These are phyloP conservation scores for Agaricus subrufescens DNA, from an alignment of 768 basidiomycete genomes.

Conservation along the genomic window DNA sequence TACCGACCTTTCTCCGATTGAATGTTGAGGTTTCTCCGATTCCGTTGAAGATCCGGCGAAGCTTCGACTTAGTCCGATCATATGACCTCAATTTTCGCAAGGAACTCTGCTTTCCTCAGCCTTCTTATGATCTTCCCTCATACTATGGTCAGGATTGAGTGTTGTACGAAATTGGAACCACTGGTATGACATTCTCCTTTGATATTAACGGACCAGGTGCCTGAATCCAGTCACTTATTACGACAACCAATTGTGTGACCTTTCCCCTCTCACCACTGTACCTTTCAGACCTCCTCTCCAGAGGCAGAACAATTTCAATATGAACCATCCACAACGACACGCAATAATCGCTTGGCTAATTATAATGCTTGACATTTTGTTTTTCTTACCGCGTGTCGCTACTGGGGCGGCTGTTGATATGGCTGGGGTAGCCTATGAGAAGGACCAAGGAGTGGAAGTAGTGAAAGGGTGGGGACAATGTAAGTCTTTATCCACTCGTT, in stretches of 20 bases:
- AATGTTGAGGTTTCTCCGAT: neutral
- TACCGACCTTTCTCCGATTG: neutral
- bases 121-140: no score
- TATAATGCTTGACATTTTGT: neutral
- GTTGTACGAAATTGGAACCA: no score
- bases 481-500: neutral
- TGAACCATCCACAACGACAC: neutral
- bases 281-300: neutral
- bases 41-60: neutral
- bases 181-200: no score
- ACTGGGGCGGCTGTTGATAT: conserved; percentile 3
- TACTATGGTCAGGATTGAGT: no score
- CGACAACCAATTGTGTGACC: no score
- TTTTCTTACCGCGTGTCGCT: neutral
- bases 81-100: neutral
- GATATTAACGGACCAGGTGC: no score
- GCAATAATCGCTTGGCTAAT: no score
- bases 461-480: conserved; percentile 6
- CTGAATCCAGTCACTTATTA: no score
- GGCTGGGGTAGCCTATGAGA: neutral
- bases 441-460: neutral
- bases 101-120: no score
- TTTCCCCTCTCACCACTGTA: neutral
- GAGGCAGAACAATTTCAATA: neutral
- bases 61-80: neutral